A percentile compares a stretch with the other conserved stretches of the same genome.
Evolutionary conservation across 73 alveolate genomes (phyloP).

Genomic region (Tetrahymena elliotti): DNA sequence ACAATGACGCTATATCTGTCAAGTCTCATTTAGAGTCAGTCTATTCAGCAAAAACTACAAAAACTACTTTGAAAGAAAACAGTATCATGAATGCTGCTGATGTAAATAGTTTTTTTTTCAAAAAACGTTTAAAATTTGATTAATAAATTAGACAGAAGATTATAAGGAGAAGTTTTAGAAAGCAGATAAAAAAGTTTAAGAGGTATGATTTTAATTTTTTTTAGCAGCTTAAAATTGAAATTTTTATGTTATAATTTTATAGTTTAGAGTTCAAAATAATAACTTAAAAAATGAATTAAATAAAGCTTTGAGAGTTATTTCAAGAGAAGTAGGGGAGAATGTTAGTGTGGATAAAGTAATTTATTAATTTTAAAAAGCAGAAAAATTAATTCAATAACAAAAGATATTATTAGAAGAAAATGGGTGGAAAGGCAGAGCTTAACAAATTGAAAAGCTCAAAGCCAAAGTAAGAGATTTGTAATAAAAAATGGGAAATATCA

Average conservation of each 20-base stretch:
- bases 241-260: background rate
- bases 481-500: constrained; percentile 2
- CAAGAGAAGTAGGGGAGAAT: constrained; percentile 40
- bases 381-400: background rate
- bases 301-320: constrained; percentile 33
- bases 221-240: background rate
- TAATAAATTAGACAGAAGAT: background rate
- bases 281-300: constrained; percentile 24
- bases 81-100: background rate
- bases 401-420: constrained; percentile 31
- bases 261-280: constrained; percentile 10
- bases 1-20: constrained; percentile 1
- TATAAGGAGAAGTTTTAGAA: constrained; percentile 22
- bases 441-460: constrained; percentile 30
- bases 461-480: constrained; percentile 30
- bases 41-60: constrained; percentile 7
- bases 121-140: background rate
- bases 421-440: constrained; percentile 42
- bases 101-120: background rate
- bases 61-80: constrained; percentile 8
- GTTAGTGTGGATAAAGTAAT: constrained; percentile 16
- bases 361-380: background rate
- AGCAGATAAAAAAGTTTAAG: constrained; percentile 33
- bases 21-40: background rate
- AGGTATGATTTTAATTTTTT: background rate